Base-by-base conservation (phyloP, 495 filamentous ascomycete species). In the Neurospora sp. region DNA sequence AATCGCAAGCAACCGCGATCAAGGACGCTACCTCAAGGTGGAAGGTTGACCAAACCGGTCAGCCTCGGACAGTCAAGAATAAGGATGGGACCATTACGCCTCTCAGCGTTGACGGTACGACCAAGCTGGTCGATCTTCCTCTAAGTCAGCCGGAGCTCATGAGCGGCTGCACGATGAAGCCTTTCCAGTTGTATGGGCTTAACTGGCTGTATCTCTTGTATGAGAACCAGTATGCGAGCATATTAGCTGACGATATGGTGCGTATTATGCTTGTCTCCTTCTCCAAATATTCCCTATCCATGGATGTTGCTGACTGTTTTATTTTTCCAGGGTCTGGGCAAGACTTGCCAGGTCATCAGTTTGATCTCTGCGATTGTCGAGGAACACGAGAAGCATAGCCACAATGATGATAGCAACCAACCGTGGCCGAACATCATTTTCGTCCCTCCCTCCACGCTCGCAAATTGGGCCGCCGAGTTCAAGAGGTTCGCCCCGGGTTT, bases 381-480 rank as follows among this genome's bases (percentile, higher is more conserved):
- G 76, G 88, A 77, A 4, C 80, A 79, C 54, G 75, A 77, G n/a
- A 31, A 40, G 9, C 73, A 74, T 9, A 71, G 73, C 16, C 49
- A 71, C 5, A 73, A 71, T 2, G 72, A 74, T 9, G 27, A 66
- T 66, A 75, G 84, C 35, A 83, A 90, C 16, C 87, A 86, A 69
- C 94, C 82, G 0, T 87, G 94, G 71, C 93, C 94, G 39, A 95
- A 97, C 79, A 82, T 99, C 44, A 85, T 99, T 40, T 89, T 99
- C 23, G 96, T 98, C 0, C 96, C 96, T 3, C 90, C 92, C 2
- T 97, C 95, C 2, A 98, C 95, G 0, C 86, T 97, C 69, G 96
- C 97, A 75, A 98, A 98, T 79, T 99, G 96, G 96, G 86, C 95
- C 11, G 86, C 91, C 39, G 96, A 99, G 82, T 97, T 98, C 78